Evolutionary conservation across 192 early-diverging fungal genomes (phyloP).

Genomic region (Haplosporangium gracile): DNA sequence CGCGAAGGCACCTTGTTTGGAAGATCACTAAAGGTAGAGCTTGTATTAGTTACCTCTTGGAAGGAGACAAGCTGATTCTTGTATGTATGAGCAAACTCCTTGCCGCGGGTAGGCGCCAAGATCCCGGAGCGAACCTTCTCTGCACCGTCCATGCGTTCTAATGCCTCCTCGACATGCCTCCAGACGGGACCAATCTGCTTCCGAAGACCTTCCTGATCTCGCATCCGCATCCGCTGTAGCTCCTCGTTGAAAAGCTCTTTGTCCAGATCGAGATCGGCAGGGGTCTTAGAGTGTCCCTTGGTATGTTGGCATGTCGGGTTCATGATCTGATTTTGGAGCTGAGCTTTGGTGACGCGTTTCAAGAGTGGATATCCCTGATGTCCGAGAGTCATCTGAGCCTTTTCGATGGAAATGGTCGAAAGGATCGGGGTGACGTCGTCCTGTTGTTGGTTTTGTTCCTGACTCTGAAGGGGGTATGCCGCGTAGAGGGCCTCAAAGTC

Average conservation of each 20-base stretch:
- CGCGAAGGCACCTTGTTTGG: neutral
- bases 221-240: conserved; percentile 63
- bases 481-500: conserved; percentile 64
- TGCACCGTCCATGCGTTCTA: conserved; percentile 52
- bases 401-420: conserved; percentile 75
- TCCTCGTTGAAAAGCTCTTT: conserved; percentile 78
- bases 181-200: conserved; percentile 75
- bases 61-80: conserved; percentile 47
- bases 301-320: conserved; percentile 80
- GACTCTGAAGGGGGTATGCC: conserved; percentile 59
- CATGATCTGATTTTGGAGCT: conserved; percentile 75
- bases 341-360: conserved; percentile 75
- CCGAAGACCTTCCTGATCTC: conserved; percentile 69
- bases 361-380: conserved; percentile 74
- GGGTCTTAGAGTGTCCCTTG: conserved; percentile 72
- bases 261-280: conserved; percentile 78
- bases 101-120: conserved; percentile 36
- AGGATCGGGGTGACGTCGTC: conserved; percentile 64
- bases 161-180: conserved; percentile 62
- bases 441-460: conserved; percentile 72
- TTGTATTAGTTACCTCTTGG: conserved; percentile 27
- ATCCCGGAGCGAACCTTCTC: conserved; percentile 51
- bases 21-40: neutral
- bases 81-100: conserved; percentile 56
- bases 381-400: conserved; percentile 71